These are phyloP conservation scores for Fraxinus pennsylvanica DNA, from an alignment of 257 asterid genomes.

Conservation along the genomic window DNA sequence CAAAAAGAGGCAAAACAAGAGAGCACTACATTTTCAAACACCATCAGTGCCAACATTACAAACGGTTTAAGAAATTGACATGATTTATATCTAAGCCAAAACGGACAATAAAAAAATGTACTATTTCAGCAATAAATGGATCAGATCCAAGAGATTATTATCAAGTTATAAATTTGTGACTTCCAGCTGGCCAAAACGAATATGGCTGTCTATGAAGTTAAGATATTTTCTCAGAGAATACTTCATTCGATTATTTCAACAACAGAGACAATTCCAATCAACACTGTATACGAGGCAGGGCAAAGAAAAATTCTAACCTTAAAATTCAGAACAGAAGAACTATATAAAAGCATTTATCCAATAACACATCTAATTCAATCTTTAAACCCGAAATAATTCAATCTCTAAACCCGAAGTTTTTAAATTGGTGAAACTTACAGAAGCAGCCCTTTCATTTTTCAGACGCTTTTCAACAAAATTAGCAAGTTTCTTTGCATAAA, in stretches of 20 bases:
- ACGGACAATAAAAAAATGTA: background rate
- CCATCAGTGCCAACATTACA: too few relatives aligned
- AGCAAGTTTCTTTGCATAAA: slow-evolving; percentile 86
- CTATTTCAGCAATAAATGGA: background rate
- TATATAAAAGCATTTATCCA: background rate
- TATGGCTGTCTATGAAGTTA: background rate
- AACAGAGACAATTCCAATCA: background rate
- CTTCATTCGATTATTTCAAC: background rate
- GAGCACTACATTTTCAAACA: background rate
- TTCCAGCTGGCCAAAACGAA: background rate
- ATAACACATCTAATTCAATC: slow-evolving; percentile 1
- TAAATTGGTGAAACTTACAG: slow-evolving; percentile 59
- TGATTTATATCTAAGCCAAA: too few relatives aligned
- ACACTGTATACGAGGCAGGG: background rate
- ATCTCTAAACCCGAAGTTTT: background rate
- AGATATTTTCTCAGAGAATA: background rate
- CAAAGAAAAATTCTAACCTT: slow-evolving; percentile 13
- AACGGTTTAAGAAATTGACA: too few relatives aligned
- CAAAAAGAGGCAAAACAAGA: too few relatives aligned
- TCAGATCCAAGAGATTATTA: background rate
- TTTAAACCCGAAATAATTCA: background rate
- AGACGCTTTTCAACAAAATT: slow-evolving; percentile 91
- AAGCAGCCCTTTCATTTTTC: slow-evolving; percentile 95
- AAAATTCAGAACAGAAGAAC: slow-evolving; percentile 13
- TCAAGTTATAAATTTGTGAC: background rate